Conservation (phyloP, 805 yeast species). For the Candida montana region DNA sequence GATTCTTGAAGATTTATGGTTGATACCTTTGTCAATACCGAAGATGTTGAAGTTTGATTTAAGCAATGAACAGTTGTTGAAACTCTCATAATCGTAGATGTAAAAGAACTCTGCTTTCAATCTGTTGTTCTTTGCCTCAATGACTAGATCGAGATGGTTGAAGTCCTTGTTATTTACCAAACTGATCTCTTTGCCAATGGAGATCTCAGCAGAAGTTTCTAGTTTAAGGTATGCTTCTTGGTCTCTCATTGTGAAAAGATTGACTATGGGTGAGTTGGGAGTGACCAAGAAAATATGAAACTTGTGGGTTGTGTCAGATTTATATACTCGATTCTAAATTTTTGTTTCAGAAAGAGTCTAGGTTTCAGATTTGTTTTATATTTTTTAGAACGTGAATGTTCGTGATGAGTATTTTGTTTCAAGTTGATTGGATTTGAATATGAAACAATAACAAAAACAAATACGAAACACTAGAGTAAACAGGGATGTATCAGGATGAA, state of each 20-base stretch:
- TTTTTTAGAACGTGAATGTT: background rate
- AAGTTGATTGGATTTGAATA: background rate
- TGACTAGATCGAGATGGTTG: slow-evolving; percentile 23
- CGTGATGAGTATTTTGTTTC: background rate
- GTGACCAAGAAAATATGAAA: background rate
- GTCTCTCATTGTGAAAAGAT: slow-evolving; percentile 3
- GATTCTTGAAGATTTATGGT: slow-evolving; percentile 29
- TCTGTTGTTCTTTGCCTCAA: slow-evolving; percentile 26
- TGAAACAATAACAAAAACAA: background rate
- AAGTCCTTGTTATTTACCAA: slow-evolving; percentile 21
- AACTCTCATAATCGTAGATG: slow-evolving; percentile 29
- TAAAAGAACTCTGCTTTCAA: slow-evolving; percentile 27
- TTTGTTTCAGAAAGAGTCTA: background rate
- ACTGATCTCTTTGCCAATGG: slow-evolving; percentile 24
- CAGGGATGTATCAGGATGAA: no score
- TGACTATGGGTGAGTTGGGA: background rate
- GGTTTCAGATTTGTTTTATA: background rate
- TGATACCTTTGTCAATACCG: slow-evolving; percentile 17
- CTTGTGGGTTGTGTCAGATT: background rate
- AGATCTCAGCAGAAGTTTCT: slow-evolving; percentile 22
- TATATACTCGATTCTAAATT: background rate
- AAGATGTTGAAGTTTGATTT: slow-evolving; percentile 23
- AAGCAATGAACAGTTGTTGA: slow-evolving; percentile 24
- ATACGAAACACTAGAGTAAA: no score
- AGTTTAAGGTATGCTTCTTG: slow-evolving; percentile 10